phyloP scores from a whole-genome alignment of 78 protist species.

The Dictyostelium firmibasis region DNA sequence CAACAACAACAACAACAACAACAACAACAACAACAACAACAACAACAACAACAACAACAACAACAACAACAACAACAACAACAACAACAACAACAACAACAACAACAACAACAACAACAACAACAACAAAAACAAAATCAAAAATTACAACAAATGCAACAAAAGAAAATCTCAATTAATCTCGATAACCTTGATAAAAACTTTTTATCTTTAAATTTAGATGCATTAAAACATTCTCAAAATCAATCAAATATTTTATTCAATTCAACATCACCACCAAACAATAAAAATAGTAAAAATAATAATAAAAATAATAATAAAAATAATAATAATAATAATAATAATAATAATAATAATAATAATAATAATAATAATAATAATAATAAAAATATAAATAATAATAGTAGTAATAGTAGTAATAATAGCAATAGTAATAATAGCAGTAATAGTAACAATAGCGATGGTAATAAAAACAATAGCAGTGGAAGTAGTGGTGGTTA shows the following conservation, averaged over 20 bases:
- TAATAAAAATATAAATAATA: background rate
- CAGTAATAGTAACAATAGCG: background rate
- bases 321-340: background rate
- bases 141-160: background rate
- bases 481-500: background rate
- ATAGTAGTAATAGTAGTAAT: background rate
- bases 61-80: background rate
- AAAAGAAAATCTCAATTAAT: background rate
- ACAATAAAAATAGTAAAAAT: background rate
- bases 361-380: background rate
- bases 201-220: background rate
- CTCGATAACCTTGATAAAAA: background rate
- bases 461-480: background rate
- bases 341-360: background rate
- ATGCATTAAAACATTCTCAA: background rate
- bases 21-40: background rate
- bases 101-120: constrained; percentile 1
- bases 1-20: background rate
- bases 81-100: background rate
- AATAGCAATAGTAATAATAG: background rate
- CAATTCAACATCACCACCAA: background rate
- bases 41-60: background rate
- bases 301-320: background rate
- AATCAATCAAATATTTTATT: background rate
- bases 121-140: constrained; percentile 20